Conservation (phyloP, 768 basidiomycete genomes). For the Boletus eberwhitei region DNA sequence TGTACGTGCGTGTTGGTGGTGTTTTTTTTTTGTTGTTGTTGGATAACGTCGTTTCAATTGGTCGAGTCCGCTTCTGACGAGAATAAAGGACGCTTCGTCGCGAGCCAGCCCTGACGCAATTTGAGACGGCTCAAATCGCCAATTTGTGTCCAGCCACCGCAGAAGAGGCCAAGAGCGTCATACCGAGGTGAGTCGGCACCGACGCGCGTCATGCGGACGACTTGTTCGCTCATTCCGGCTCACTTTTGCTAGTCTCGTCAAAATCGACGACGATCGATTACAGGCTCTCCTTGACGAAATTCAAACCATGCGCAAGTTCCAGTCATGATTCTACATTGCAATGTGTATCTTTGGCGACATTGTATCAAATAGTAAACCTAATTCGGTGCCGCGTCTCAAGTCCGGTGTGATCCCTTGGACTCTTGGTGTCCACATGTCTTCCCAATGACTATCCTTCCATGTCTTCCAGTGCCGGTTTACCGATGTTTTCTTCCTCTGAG, state of each 20-base stretch:
- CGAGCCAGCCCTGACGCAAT: conserved; percentile 78
- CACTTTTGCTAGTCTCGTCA: conserved; percentile 57
- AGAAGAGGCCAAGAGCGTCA: conserved; percentile 88
- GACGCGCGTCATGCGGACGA: too few species aligned
- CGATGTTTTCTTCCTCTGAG: conserved; percentile 41
- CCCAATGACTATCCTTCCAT: conserved; percentile 40
- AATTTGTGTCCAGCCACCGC: conserved; percentile 85
- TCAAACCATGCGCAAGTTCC: conserved; percentile 87
- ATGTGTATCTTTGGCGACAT: not conserved
- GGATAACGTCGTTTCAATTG: not conserved
- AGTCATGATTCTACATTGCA: conserved; percentile 45
- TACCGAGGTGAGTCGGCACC: conserved; percentile 63
- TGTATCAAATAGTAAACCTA: conserved; percentile 7
- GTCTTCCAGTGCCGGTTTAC: conserved; percentile 46
- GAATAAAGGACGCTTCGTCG: conserved; percentile 59
- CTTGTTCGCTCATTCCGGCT: not conserved
- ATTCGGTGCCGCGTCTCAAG: not conserved
- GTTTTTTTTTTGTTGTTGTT: too few species aligned
- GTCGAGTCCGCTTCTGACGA: conserved; percentile 24
- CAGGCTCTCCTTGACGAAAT: conserved; percentile 84
- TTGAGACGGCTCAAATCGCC: conserved; percentile 90
- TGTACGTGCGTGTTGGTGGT: not conserved
- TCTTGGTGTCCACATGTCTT: not conserved
- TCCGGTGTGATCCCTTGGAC: not conserved
- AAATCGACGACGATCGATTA: conserved; percentile 83